Evolutionary conservation across 331 rosid species (phyloP), one percentile per base, ranked within the genome.

Genomic region (Prunus yedoensis): DNA sequence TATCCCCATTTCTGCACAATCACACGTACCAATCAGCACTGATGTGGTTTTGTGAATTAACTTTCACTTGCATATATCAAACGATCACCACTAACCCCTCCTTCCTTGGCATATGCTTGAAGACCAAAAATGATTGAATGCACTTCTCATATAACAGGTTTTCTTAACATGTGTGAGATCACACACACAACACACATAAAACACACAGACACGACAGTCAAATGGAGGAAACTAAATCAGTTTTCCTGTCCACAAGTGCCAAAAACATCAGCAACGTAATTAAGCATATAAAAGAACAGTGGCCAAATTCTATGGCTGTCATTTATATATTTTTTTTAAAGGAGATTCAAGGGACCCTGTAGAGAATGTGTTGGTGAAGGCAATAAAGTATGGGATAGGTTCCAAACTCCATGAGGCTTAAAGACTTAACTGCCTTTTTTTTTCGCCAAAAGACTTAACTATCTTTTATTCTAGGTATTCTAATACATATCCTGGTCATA

Each of bases 1-100:
- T 77, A 79, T 92, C 99, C 54, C 97, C 96, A 54, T 94, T 94
- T 83, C 99, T 94, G 91, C 79, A 78, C 52, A 73, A 79, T 23
- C 74, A 79, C n/a, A 66, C 57, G 80, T 28, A 23, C 16, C 69
- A 67, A 60, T 60, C 16, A 73, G 47, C 20, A 46, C 15, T 1
- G 46, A 16, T 23, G 64, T 27, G 38, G 23, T 15, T 18, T 56
- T 71, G 35, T 27, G 3, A 14, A 45, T 59, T 43, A 45, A 8
- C 8, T 58, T 59, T 45, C 47, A 59, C 57, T 25, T 10, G 56
- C 35, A 73, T 6, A 46, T 45, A 73, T 6, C 68, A 73, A 43
- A 43, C 14, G 49, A 60, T 70, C 27, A 52, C 9, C 30, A 5
- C 18, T 4, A 1, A 53, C 30, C 53, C 47, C 21, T 18, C 35